Percentiles rank a stretch among this genome's conserved stretches.
phyloP scores from a whole-genome alignment of 768 basidiomycete genomes.

The Rhizopogon rudus region DNA sequence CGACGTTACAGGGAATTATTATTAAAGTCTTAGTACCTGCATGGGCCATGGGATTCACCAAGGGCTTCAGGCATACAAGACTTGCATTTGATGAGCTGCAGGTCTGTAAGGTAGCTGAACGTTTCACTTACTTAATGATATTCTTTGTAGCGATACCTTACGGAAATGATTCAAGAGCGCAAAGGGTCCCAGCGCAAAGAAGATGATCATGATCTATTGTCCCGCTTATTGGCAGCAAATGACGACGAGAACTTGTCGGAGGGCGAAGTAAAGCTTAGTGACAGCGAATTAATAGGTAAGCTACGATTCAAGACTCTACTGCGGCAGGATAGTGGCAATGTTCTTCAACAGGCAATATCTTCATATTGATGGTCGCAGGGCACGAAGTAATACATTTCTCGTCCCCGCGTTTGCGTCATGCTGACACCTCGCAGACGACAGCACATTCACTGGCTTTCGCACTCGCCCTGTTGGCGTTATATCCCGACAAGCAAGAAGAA shows the following conservation, averaged over 20 bases:
- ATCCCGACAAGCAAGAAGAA: conserved; percentile 35
- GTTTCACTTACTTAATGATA: not conserved
- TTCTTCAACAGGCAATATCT: conserved; percentile 26
- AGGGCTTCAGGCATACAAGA: conserved; percentile 24
- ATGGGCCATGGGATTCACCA: conserved; percentile 33
- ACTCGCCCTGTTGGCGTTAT: conserved; percentile 32
- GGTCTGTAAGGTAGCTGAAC: conserved; percentile 17
- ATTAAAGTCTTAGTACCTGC: conserved; percentile 35
- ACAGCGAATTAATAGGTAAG: conserved; percentile 38
- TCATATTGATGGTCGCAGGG: conserved; percentile 50
- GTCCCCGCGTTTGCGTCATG: not conserved
- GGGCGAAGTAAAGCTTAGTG: conserved; percentile 29
- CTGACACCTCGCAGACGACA: conserved; percentile 20
- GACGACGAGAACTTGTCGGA: conserved; percentile 27
- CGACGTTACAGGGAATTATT: conserved; percentile 33
- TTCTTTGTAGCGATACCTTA: conserved; percentile 35
- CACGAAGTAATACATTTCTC: conserved; percentile 38
- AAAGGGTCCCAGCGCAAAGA: conserved; percentile 29
- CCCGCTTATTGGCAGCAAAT: conserved; percentile 46
- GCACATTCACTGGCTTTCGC: conserved; percentile 29
- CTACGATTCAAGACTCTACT: not conserved
- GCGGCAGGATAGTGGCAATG: not conserved
- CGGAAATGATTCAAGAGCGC: conserved; percentile 48
- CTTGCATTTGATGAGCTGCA: conserved; percentile 40
- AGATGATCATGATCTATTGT: conserved; percentile 47